These are phyloP conservation scores for Misopates orontium DNA, from an alignment of 257 asterid species.

Conservation along the genomic window DNA sequence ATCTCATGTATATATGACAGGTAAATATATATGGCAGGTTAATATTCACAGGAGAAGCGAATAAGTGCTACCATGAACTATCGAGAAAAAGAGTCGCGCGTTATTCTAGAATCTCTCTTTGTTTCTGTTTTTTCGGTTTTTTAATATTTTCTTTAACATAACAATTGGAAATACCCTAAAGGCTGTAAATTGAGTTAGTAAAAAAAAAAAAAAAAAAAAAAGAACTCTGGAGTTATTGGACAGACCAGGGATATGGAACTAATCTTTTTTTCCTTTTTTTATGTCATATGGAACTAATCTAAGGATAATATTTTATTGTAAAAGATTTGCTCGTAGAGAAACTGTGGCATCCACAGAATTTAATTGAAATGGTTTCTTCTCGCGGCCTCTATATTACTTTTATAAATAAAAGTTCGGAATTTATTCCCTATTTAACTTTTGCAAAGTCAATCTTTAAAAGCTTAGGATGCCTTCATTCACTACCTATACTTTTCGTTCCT, in stretches of 20 bases:
- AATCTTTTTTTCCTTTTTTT: too few relatives aligned
- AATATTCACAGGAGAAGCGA: too few relatives aligned
- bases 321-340: too few relatives aligned
- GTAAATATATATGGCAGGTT: too few relatives aligned
- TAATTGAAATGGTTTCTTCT: conserved; percentile 19
- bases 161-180: not conserved
- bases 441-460: conserved; percentile 25
- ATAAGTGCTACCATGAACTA: not conserved
- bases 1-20: too few relatives aligned
- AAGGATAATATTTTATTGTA: conserved; percentile 10
- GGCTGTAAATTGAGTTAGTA: not conserved
- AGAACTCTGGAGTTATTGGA: conserved; percentile 25
- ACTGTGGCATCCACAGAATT: too few relatives aligned
- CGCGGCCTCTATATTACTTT: conserved; percentile 19
- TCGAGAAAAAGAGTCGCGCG: not conserved
- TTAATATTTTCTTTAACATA: not conserved
- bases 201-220: too few relatives aligned
- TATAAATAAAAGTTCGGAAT: conserved; percentile 28
- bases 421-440: conserved; percentile 38
- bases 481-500: conserved; percentile 23
- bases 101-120: too few relatives aligned
- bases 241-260: conserved; percentile 32
- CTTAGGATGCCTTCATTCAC: conserved; percentile 48
- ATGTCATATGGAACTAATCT: not conserved
- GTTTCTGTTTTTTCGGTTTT: not conserved